Evolutionary conservation across 768 basidiomycete species (phyloP), one percentile per base, ranked within the genome.

Genomic region (Leccinum rimulosum): DNA sequence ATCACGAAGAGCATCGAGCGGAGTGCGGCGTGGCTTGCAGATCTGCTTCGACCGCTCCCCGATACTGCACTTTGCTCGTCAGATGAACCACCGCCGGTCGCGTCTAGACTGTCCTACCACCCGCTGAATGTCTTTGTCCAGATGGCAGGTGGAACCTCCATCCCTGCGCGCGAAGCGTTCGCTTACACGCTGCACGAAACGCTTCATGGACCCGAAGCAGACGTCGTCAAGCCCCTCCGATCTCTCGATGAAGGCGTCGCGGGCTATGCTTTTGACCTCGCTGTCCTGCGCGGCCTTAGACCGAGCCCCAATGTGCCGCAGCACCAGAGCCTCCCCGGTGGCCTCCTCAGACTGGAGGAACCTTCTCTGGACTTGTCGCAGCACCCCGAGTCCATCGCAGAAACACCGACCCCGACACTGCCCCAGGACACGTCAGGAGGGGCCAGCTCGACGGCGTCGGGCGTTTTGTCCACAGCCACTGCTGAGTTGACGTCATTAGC

Each of bases 1-100:
- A 71, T 86, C 6, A 85, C 82, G 28, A 93, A 92, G 68, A 86
- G 86, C 66, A 80, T 92, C 54, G 87, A 91, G 48, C 80, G 91
- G 28, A 85, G 85, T 3, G 67, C 76, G 0, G 72, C 79, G 1
- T 94, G 92, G 92, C 72, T 93, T 0, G 72, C 78, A 0, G 75
- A 80, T 35, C 60, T 90, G 1, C 76, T 92, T 2, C 73, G 74
- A 14, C 73, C 72, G 3, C 60, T 65, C 25, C 62, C 66, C 3
- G 38, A 54, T 4, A 25, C 22, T 0, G 15, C 7, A 14, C 47
- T 12, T 48, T 4, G 15, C 3, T n/a, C 51, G 1, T 17, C 50
- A 0, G 59, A 61, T 11, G 4, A 11, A 45, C n/a, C 43, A 6
- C 5, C 10, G 14, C 22, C 28, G 22, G 22, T 38, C 3, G 17